A percentile compares a stretch with the other conserved stretches of the same genome.
Conservation (phyloP, 1,284 basidiomycete genomes). For the Microbotryum scabiosae region DNA sequence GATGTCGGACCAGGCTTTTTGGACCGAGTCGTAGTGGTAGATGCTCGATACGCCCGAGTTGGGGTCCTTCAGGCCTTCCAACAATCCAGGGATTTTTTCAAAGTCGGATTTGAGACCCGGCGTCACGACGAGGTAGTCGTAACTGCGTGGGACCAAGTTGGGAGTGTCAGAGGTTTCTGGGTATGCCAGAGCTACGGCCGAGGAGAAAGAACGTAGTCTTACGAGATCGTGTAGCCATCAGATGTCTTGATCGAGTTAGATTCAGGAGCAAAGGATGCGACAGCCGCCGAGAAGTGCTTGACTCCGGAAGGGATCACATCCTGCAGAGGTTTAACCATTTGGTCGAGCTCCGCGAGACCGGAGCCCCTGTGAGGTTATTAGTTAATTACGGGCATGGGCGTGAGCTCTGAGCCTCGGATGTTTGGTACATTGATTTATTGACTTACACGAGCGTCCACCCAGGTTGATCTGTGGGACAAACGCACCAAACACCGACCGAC, state of each 20-base stretch:
- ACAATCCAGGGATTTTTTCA: constrained; percentile 64
- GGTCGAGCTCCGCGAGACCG: constrained; percentile 59
- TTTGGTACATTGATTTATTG: no score
- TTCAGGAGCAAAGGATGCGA: constrained; percentile 65
- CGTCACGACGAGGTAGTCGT: constrained; percentile 83
- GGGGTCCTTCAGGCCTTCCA: constrained; percentile 66
- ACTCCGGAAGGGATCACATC: constrained; percentile 67
- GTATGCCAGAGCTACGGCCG: no score
- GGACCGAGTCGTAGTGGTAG: constrained; percentile 78
- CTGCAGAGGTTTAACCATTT: constrained; percentile 60
- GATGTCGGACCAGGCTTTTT: constrained; percentile 77
- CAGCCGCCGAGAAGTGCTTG: constrained; percentile 63
- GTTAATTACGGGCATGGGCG: constrained; percentile 16
- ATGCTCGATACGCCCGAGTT: constrained; percentile 82
- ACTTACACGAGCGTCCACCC: constrained; percentile 33
- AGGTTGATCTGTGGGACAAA: constrained; percentile 22
- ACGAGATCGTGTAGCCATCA: constrained; percentile 62
- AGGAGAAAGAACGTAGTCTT: constrained; percentile 81
- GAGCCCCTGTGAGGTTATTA: constrained; percentile 47
- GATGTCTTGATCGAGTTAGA: constrained; percentile 63
- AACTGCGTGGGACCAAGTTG: constrained; percentile 38
- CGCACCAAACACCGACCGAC: neutral
- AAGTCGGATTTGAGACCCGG: constrained; percentile 75
- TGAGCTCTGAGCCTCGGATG: constrained; percentile 2
- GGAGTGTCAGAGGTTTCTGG: neutral